Conservation (phyloP, 352 stramenopile genomes). For the Phytophthora foliorum region DNA sequence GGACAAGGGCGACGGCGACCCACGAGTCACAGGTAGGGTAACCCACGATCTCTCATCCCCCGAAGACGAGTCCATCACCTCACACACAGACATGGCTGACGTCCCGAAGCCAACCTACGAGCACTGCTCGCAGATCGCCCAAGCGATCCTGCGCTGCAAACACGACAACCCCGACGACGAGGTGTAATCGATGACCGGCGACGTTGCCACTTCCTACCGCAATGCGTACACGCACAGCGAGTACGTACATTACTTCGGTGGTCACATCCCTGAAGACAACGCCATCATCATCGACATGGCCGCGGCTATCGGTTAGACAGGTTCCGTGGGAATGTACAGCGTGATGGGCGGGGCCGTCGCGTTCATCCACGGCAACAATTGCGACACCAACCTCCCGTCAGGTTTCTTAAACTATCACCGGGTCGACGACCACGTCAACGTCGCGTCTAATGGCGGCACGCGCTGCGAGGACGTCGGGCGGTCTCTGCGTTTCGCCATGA, state of each 20-base stretch:
- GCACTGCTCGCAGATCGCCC: neutral
- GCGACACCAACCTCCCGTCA: too few species aligned
- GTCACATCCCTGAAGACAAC: neutral
- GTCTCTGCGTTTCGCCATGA: too few species aligned
- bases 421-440: too few species aligned
- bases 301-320: constrained; percentile 24
- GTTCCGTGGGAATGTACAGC: constrained; percentile 1
- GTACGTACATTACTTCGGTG: too few species aligned
- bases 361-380: constrained; percentile 1
- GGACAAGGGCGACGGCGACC: too few species aligned
- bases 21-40: too few species aligned
- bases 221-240: constrained; percentile 16
- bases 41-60: too few species aligned
- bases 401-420: too few species aligned
- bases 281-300: constrained; percentile 27
- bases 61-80: neutral
- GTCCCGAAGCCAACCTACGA: too few species aligned
- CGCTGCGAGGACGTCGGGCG: too few species aligned
- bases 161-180: neutral
- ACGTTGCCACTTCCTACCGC: constrained; percentile 17
- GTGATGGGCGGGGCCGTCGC: constrained; percentile 14
- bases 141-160: neutral
- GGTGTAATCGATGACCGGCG: constrained; percentile 4
- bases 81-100: neutral
- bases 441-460: too few species aligned